Evolutionary conservation across 768 basidiomycete species (phyloP), one percentile per base, ranked within the genome.

Genomic region (Gelatoporia subvermispora): DNA sequence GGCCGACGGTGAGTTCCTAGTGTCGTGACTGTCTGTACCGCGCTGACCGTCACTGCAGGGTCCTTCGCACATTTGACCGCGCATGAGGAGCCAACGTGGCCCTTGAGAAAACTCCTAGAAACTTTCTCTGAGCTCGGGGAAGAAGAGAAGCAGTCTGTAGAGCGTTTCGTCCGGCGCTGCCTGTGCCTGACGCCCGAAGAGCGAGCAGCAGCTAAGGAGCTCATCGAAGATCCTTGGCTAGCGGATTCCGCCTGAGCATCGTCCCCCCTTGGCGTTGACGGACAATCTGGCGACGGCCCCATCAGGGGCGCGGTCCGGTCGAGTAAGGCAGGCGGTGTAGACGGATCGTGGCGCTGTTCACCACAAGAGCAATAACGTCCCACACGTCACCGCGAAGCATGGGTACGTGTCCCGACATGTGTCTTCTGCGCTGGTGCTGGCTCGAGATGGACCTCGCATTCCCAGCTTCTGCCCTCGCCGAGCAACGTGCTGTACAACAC

Each of bases 11-110:
- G 28, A 16, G 43, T 18, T 23, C 7, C 18, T 24, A 22, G 22
- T 15, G 8, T 24, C 22, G 10, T 16, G 16, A n/a, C 35, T 45
- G 13, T 16, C 28, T 43, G n/a, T 34, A 45, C 18, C 5, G 16
- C 20, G 20, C 24, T 24, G 24, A 24, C 25, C 25, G n/a, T 13
- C 21, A 25, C 8, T 34, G 3, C 24, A 43, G 43, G 43, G 16
- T 15, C 31, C 16, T 45, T 45, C 20, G 28, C 43, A 18, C 43
- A 35, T 21, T 45, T 45, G n/a, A 36, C 28, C 16, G 31, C 22
- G n/a, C 43, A 45, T 31, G 20, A 35, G 16, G 31, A 45, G 43
- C 43, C 43, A 16, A 45, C 43, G 18, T 45, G 43, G 43, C 28
- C 43, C 8, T 20, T 45, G 28, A 25, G 43, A 25, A 45, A 36